A percentile compares a stretch with the other conserved stretches of the same genome.
These are phyloP conservation scores for Wickerhamomyces ciferrii DNA, from an alignment of 805 yeast species.

Conservation along the genomic window DNA sequence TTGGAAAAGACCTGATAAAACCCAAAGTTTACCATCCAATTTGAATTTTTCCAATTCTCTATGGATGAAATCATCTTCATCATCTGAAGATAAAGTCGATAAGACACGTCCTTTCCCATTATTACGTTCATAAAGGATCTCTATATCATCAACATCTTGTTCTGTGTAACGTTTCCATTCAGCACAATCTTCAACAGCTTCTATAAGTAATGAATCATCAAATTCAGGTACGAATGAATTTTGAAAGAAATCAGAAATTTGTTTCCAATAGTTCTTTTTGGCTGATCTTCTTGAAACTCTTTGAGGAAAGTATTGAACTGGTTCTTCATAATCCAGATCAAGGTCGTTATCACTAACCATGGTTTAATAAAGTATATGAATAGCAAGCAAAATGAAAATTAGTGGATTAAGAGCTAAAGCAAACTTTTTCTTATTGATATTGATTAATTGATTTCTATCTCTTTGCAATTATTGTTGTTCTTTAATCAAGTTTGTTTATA, in stretches of 20 bases:
- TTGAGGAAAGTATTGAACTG: neutral
- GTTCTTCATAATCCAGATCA: neutral
- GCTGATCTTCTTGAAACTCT: conserved; percentile 7
- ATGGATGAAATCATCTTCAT: neutral
- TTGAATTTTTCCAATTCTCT: neutral
- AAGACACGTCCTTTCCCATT: neutral
- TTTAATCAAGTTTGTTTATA: too few species aligned
- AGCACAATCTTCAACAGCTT: conserved; percentile 9
- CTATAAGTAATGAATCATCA: conserved; percentile 2
- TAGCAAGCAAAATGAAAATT: too few species aligned
- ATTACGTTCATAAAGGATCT: conserved; percentile 1
- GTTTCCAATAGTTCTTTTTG: conserved; percentile 5
- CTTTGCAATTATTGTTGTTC: too few species aligned
- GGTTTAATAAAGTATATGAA: neutral
- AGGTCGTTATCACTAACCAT: neutral
- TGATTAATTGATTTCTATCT: too few species aligned
- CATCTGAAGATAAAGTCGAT: neutral
- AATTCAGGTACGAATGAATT: conserved; percentile 5
- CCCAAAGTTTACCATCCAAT: conserved; percentile 11
- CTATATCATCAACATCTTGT: conserved; percentile 10
- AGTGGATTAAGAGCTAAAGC: too few species aligned
- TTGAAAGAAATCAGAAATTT: conserved; percentile 6
- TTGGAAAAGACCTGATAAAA: conserved; percentile 16
- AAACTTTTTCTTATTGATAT: too few species aligned
- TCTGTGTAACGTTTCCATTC: conserved; percentile 17